Evolutionary conservation across 352 stramenopile genomes (phyloP).

Genomic region (Globisporangium barbulae): DNA sequence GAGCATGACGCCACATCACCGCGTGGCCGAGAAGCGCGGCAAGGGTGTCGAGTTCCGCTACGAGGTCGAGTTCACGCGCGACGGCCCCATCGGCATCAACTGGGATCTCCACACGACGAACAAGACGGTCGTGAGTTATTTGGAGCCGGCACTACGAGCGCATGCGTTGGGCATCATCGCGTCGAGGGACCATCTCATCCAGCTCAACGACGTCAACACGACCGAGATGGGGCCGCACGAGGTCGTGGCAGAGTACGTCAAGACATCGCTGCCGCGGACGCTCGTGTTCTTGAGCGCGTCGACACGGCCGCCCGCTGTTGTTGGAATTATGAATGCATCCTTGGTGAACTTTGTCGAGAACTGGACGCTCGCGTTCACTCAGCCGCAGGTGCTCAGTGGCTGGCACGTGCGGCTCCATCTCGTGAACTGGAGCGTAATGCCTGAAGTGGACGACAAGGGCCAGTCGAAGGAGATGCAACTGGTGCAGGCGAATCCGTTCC

Average conservation of each 20-base stretch:
- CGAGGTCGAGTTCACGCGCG: conserved; percentile 50
- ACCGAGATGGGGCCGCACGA: conserved; percentile 45
- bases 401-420: conserved; percentile 58
- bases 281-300: conserved; percentile 45
- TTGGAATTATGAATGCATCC: conserved; percentile 8
- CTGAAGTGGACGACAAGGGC: conserved; percentile 15
- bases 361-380: conserved; percentile 50
- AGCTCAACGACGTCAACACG: conserved; percentile 66
- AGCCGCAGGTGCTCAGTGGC: conserved; percentile 35
- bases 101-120: conserved; percentile 57
- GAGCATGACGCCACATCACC: conserved; percentile 50
- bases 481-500: conserved; percentile 32
- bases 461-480: conserved; percentile 24
- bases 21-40: conserved; percentile 31
- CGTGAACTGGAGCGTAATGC: conserved; percentile 54
- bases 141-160: conserved; percentile 50
- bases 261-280: conserved; percentile 34
- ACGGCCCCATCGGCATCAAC: conserved; percentile 61
- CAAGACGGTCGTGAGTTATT: conserved; percentile 52
- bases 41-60: conserved; percentile 65
- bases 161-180: conserved; percentile 47
- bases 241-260: conserved; percentile 51
- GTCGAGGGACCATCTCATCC: conserved; percentile 53
- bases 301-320: conserved; percentile 15
- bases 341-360: conserved; percentile 26